phyloP scores from a whole-genome alignment of 2,329 filamentous ascomycete species.

The Elsinoe necatrix region DNA sequence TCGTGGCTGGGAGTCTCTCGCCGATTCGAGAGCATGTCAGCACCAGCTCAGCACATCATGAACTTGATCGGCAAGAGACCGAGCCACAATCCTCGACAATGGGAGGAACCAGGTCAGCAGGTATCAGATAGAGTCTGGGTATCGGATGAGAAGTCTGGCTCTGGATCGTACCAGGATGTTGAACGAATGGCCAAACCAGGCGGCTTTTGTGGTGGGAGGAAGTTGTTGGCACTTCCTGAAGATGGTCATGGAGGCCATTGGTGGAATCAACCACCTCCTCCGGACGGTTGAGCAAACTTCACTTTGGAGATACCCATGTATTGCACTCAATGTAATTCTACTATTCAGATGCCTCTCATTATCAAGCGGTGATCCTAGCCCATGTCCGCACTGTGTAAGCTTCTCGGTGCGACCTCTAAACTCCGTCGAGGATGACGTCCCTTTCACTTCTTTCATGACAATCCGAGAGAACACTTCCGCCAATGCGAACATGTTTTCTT shows the following conservation, averaged over 20 bases:
- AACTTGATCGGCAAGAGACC: constrained; percentile 50
- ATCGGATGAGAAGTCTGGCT: constrained; percentile 28
- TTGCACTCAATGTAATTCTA: neutral
- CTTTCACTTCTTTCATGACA: neutral
- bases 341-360: neutral
- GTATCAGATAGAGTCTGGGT: constrained; percentile 48
- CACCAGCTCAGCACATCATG: constrained; percentile 49
- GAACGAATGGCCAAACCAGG: constrained; percentile 42
- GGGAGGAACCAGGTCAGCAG: constrained; percentile 49
- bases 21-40: constrained; percentile 58
- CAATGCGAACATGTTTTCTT: neutral
- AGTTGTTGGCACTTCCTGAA: constrained; percentile 42
- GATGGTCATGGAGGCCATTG: constrained; percentile 15
- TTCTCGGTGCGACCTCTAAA: neutral
- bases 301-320: neutral
- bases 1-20: constrained; percentile 52
- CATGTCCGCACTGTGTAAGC: neutral
- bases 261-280: constrained; percentile 10
- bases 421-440: neutral
- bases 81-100: constrained; percentile 51
- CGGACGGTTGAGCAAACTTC: neutral
- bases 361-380: neutral
- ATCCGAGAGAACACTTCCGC: neutral
- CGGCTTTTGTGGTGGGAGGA: constrained; percentile 48
- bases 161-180: constrained; percentile 34